Evolutionary conservation across 768 basidiomycete species (phyloP).

Genomic region (Boletus rubropictus): DNA sequence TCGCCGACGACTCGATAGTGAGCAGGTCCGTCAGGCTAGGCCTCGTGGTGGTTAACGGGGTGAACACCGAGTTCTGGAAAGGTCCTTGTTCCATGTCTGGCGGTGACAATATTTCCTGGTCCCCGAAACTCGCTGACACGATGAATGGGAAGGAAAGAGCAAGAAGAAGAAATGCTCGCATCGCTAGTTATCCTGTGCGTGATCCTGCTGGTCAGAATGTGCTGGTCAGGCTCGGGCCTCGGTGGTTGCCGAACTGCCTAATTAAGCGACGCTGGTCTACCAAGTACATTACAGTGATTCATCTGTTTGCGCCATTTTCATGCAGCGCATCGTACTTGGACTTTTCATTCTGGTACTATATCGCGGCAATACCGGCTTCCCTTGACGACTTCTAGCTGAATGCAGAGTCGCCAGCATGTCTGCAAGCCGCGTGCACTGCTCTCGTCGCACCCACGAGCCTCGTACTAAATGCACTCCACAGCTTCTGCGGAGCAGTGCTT

Average conservation of each 20-base stretch:
- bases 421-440: no score
- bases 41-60: conserved; percentile 37
- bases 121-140: conserved; percentile 24
- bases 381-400: no score
- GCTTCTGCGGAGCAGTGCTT: no score
- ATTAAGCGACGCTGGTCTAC: neutral
- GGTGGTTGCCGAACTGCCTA: conserved; percentile 5
- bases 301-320: no score
- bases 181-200: conserved; percentile 2
- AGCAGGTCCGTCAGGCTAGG: conserved; percentile 71
- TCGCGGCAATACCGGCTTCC: no score
- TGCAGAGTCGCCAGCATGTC: no score
- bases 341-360: no score
- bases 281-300: no score
- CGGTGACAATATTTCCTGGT: conserved; percentile 26
- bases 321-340: no score
- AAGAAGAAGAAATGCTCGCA: conserved; percentile 20
- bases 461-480: no score
- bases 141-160: conserved; percentile 28
- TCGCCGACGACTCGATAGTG: conserved; percentile 67
- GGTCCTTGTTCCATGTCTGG: conserved; percentile 12
- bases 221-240: neutral
- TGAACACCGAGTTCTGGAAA: conserved; percentile 12
- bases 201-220: neutral
- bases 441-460: no score